Evolutionary conservation across 1,139 yeast species (phyloP).

Genomic region (Pichia sp.): DNA sequence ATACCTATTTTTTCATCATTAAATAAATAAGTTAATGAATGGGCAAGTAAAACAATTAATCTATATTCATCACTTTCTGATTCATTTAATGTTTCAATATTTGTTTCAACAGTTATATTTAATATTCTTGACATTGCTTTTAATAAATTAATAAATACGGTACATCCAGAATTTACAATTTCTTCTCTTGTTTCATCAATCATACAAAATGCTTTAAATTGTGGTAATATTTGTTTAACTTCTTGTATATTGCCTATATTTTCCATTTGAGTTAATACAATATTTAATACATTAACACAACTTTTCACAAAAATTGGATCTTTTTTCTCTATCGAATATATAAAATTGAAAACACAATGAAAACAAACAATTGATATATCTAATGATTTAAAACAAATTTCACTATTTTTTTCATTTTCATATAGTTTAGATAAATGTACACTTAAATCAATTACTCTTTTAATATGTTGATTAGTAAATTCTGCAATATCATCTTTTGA

Average conservation of each 20-base stretch:
- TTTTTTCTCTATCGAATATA: neutral
- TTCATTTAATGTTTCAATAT: conserved; percentile 4
- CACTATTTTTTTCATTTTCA: neutral
- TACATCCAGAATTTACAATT: conserved; percentile 1
- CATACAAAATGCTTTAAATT: conserved; percentile 7
- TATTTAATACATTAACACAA: conserved; percentile 5
- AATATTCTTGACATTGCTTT: conserved; percentile 3
- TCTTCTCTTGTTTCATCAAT: conserved; percentile 1
- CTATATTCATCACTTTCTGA: neutral
- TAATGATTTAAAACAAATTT: conserved; percentile 1
- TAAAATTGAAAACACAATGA: conserved; percentile 11
- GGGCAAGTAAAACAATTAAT: conserved; percentile 4
- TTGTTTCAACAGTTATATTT: neutral
- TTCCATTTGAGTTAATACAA: conserved; percentile 3
- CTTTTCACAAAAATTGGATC: neutral
- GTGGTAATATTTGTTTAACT: conserved; percentile 11
- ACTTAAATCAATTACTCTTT: neutral
- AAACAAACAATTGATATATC: conserved; percentile 15
- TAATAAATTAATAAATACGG: conserved; percentile 4
- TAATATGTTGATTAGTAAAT: neutral
- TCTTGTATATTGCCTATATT: conserved; percentile 15
- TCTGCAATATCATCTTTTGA: neutral
- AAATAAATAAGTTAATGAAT: conserved; percentile 3
- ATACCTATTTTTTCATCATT: conserved; percentile 11
- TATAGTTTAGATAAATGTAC: neutral